phyloP scores from a whole-genome alignment of 2,329 filamentous ascomycete genomes.

The Apiospora koreana region DNA sequence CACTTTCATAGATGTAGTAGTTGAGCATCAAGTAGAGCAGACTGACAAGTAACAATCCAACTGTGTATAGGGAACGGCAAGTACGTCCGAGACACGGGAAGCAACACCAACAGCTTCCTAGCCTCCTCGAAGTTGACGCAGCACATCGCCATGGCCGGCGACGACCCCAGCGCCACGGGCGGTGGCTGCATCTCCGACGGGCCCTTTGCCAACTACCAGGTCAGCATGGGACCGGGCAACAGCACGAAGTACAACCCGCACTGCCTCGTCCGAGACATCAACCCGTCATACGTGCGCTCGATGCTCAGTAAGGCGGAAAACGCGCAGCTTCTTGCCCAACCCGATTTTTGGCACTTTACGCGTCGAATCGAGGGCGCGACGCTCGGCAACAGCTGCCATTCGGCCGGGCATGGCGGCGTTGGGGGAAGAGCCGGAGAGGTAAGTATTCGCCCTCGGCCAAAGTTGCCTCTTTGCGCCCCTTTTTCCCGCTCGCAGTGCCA shows the following conservation, averaged over 20 bases:
- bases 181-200: conserved; percentile 32
- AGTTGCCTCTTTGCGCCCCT: background rate
- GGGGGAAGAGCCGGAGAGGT: conserved; percentile 33
- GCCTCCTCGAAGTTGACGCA: conserved; percentile 14
- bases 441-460: background rate
- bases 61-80: background rate
- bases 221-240: conserved; percentile 32
- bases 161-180: conserved; percentile 26
- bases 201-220: conserved; percentile 28
- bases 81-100: background rate
- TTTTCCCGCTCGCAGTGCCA: background rate
- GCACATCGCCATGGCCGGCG: conserved; percentile 15
- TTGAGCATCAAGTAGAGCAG: background rate
- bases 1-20: conserved; percentile 18
- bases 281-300: conserved; percentile 21
- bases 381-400: conserved; percentile 26
- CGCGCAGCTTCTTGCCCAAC: conserved; percentile 19
- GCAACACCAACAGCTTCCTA: background rate
- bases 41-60: background rate
- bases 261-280: conserved; percentile 35
- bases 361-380: conserved; percentile 26
- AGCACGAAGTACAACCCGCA: conserved; percentile 30
- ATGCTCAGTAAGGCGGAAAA: conserved; percentile 17
- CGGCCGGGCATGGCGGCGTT: conserved; percentile 28
- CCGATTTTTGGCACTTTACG: conserved; percentile 29